Evolutionary conservation across 768 basidiomycete genomes (phyloP).

Genomic region (Amanita pseudoporphyria): DNA sequence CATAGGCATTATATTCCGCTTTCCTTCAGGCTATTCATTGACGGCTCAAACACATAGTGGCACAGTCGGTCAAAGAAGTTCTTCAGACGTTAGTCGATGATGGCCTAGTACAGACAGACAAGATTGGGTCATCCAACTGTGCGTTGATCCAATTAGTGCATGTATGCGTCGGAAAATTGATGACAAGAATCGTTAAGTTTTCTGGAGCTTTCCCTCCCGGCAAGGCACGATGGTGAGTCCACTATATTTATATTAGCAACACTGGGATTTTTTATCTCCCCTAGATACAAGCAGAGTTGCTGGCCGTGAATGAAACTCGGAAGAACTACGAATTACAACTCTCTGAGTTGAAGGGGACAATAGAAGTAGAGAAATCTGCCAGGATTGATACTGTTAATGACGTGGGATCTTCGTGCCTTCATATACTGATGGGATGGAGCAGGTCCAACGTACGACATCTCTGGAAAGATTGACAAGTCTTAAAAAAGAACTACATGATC

Average conservation of each 20-base stretch:
- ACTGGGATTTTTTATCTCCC: neutral
- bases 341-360: conserved; percentile 33
- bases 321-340: conserved; percentile 35
- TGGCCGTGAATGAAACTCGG: conserved; percentile 37
- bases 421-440: conserved; percentile 7
- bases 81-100: conserved; percentile 83
- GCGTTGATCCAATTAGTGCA: conserved; percentile 18
- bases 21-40: neutral
- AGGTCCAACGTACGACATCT: conserved; percentile 50
- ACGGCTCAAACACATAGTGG: conserved; percentile 37
- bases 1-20: conserved; percentile 46
- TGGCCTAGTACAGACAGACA: conserved; percentile 77
- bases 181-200: conserved; percentile 41
- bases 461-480: conserved; percentile 40
- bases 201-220: conserved; percentile 94
- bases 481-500: conserved; percentile 35
- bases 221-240: conserved; percentile 59
- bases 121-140: conserved; percentile 95
- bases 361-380: conserved; percentile 41
- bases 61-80: conserved; percentile 89
- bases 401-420: neutral
- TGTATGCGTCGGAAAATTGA: conserved; percentile 16
- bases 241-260: neutral
- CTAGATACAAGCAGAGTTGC: conserved; percentile 51
- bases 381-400: conserved; percentile 48